Evolutionary conservation across 495 filamentous ascomycete genomes (phyloP).

Genomic region (Aspergillus avenaceus): DNA sequence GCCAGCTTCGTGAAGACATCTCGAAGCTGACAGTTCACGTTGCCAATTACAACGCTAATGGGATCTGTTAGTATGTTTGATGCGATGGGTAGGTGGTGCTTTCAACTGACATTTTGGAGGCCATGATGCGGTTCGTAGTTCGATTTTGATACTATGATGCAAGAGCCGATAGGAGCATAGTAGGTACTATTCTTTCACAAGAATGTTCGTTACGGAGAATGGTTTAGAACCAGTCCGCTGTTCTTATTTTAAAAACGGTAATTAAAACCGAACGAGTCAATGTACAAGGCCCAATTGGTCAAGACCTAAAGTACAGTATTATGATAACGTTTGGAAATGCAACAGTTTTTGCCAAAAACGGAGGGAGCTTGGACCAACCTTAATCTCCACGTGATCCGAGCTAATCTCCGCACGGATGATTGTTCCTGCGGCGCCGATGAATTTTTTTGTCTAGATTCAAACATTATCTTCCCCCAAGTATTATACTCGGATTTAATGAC

Average conservation of each 20-base stretch:
- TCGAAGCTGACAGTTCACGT: conserved; percentile 68
- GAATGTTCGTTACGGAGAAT: too few relatives aligned
- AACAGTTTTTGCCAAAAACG: conserved; percentile 16
- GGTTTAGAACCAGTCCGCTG: too few relatives aligned
- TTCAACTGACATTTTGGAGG: conserved; percentile 65
- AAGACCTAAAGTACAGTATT: too few relatives aligned
- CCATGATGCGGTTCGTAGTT: conserved; percentile 19
- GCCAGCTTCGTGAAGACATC: conserved; percentile 73
- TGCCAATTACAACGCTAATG: conserved; percentile 80
- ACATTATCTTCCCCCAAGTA: conserved; percentile 18
- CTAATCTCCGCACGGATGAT: conserved; percentile 35
- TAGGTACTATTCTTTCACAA: too few relatives aligned
- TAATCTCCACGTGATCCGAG: conserved; percentile 25
- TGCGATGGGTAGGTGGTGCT: not conserved
- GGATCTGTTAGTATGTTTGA: conserved; percentile 3
- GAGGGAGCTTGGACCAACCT: conserved; percentile 34
- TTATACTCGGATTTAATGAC: not conserved
- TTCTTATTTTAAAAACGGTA: too few relatives aligned
- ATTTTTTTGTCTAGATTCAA: conserved; percentile 43
- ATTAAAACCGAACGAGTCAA: too few relatives aligned
- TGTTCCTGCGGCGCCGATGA: conserved; percentile 30
- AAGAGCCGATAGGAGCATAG: conserved; percentile 7
- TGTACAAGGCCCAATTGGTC: too few relatives aligned
- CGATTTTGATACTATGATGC: conserved; percentile 11
- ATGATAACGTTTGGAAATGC: not conserved